phyloP scores from a whole-genome alignment of 179 eudicot genomes.

The Dionaea muscipula region DNA sequence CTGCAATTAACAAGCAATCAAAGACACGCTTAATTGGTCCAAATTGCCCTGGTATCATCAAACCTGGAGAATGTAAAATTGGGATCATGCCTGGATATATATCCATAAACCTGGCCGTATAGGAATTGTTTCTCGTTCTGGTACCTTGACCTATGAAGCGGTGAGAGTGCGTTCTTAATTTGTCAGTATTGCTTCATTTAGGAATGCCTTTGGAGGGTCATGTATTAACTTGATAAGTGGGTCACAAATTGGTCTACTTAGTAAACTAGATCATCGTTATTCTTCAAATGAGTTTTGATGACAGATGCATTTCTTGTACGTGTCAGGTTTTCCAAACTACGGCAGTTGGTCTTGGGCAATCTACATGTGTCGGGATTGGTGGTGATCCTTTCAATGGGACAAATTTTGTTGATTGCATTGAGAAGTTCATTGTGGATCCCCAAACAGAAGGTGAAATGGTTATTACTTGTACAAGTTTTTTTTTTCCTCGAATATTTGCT shows the following conservation, averaged over 20 bases:
- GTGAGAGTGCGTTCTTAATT: slow-evolving; percentile 41
- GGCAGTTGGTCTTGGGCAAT: slow-evolving; percentile 94
- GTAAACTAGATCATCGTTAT: too few species aligned
- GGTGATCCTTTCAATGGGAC: slow-evolving; percentile 99
- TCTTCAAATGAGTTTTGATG: background rate
- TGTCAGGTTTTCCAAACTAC: slow-evolving; percentile 91
- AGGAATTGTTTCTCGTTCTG: slow-evolving; percentile 97
- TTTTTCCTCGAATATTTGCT: too few species aligned
- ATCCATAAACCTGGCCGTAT: slow-evolving; percentile 98
- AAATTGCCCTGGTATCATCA: slow-evolving; percentile 95
- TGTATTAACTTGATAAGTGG: too few species aligned
- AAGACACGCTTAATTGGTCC: slow-evolving; percentile 94
- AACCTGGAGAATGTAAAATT: slow-evolving; percentile 98
- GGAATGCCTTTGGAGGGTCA: too few species aligned
- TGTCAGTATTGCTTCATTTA: too few species aligned
- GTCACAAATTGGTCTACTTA: too few species aligned
- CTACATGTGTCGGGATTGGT: slow-evolving; percentile 95
- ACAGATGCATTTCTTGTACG: background rate
- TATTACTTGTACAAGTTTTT: background rate
- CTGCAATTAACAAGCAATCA: slow-evolving; percentile 70
- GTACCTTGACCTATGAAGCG: slow-evolving; percentile 98
- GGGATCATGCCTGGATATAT: slow-evolving; percentile 99
- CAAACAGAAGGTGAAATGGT: slow-evolving; percentile 76
- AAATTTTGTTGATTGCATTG: slow-evolving; percentile 89
- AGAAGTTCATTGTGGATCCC: slow-evolving; percentile 84